A percentile compares a stretch with the other conserved stretches of the same genome.
Conservation (phyloP, 2,329 filamentous ascomycete species). For the Gnomoniopsis sp. region DNA sequence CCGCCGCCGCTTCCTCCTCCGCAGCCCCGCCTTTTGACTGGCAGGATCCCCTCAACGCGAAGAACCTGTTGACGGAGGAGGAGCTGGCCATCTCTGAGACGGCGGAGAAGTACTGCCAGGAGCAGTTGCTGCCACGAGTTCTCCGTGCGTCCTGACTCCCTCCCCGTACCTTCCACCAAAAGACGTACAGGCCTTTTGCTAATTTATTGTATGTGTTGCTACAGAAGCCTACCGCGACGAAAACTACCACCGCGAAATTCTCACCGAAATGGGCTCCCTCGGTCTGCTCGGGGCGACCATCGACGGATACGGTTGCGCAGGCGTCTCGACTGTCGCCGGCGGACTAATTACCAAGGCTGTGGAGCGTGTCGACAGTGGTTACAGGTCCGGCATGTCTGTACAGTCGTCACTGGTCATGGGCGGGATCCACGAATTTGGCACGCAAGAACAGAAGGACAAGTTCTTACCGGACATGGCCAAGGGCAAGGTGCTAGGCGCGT, state of each 20-base stretch:
- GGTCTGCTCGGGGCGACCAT: constrained; percentile 80
- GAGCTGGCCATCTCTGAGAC: constrained; percentile 88
- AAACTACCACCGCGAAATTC: constrained; percentile 74
- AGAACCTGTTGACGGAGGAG: constrained; percentile 80
- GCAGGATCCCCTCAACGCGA: constrained; percentile 79
- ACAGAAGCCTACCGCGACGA: constrained; percentile 64
- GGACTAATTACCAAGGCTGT: constrained; percentile 83
- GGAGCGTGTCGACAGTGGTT: constrained; percentile 82
- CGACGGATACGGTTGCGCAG: constrained; percentile 78
- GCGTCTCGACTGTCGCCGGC: constrained; percentile 75
- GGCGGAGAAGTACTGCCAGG: constrained; percentile 91
- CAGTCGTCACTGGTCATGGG: constrained; percentile 86
- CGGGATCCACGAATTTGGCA: constrained; percentile 78
- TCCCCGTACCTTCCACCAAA: neutral
- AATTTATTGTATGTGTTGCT: neutral
- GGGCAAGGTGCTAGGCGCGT: constrained; percentile 74
- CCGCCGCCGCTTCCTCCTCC: constrained; percentile 24
- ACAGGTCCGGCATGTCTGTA: constrained; percentile 83
- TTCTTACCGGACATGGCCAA: constrained; percentile 74
- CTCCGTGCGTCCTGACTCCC: constrained; percentile 58
- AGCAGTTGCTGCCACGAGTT: constrained; percentile 79
- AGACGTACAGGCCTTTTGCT: neutral
- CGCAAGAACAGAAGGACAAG: constrained; percentile 74
- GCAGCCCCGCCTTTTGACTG: constrained; percentile 66
- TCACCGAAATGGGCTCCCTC: constrained; percentile 82